Evolutionary conservation across 2,329 filamentous ascomycete genomes (phyloP), one percentile per base, ranked within the genome.

Genomic region (Microdochium trichocladiopsis): DNA sequence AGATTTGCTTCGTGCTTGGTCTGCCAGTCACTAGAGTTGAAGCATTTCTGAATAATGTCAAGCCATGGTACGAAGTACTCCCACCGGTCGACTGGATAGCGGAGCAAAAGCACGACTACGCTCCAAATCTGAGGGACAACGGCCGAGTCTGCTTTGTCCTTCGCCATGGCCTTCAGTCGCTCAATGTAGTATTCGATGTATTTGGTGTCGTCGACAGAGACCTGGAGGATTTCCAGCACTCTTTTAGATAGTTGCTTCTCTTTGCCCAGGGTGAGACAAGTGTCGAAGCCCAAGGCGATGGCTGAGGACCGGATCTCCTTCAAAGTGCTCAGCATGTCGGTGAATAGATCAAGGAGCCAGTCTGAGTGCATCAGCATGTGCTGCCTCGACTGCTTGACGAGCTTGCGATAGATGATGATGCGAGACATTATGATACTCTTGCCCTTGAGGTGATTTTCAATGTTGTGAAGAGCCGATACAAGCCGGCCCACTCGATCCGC

Each of bases 41-140:
- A 90, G 62, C 90, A 94, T 56, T 78, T 78, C 61, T 96, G 87
- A 18, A 95, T 85, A 10, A 96, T 78, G 28, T 79, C 78, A 8
- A 96, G 74, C 88, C 90, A 96, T 5, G 80, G 76, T 25, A 76
- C 79, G 56, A 90, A 83, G 61, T 87, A 82, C 28, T 85, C 77
- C 88, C 93, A 97, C 71, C 65, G 84, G 57, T 73, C 83, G 62
- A 74, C 76, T 57, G 66, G 83, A 68, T 70, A 83, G 70, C 87
- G 83, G 48, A 96, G 74, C 52, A 96, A 83, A 2, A 96, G 77
- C 6, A 93, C 82, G 2, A 95, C 75, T 33, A 90, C 81, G 53
- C 88, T 87, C 93, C 93, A 97, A 22, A 97, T 89, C 58, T 91
- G 88, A 5, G 94, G 92, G 1, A 95, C 91, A 37, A 82, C 76